These are phyloP conservation scores for Auxenochlorella pyrenoidosa DNA, from an alignment of 139 green algal species.

Conservation along the genomic window DNA sequence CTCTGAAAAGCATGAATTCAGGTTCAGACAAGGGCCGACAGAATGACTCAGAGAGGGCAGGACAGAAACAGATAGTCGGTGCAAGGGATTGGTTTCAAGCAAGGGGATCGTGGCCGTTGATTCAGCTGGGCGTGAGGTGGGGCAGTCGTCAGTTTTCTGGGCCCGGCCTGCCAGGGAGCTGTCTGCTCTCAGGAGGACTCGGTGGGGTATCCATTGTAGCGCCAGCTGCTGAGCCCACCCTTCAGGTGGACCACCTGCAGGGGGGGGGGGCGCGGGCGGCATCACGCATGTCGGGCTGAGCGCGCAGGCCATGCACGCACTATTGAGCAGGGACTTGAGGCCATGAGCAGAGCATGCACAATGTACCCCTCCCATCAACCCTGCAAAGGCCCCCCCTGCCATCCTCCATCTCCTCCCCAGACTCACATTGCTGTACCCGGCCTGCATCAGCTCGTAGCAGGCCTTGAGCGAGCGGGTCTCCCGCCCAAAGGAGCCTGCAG, in stretches of 20 bases:
- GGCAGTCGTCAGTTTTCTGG: background rate
- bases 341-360: too few relatives aligned
- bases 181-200: background rate
- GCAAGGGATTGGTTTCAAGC: background rate
- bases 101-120: background rate
- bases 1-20: too few relatives aligned
- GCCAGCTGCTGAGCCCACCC: conserved; percentile 69
- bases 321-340: too few relatives aligned
- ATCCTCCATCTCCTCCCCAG: too few relatives aligned
- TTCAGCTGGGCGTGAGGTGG: background rate
- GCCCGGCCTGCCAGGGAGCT: background rate
- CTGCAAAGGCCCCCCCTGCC: too few relatives aligned
- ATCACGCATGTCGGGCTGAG: too few relatives aligned
- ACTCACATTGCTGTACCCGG: conserved; percentile 66
- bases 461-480: conserved; percentile 84
- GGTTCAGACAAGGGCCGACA: too few relatives aligned
- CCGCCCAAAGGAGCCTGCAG: conserved; percentile 63
- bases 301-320: background rate
- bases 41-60: too few relatives aligned
- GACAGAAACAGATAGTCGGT: background rate
- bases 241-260: conserved; percentile 59
- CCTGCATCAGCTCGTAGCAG: conserved; percentile 75
- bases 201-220: conserved; percentile 52
- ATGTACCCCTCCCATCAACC: too few relatives aligned
- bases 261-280: background rate